Base-by-base conservation (phyloP, 306 rosid species). In the Citrullus colocynthis region DNA sequence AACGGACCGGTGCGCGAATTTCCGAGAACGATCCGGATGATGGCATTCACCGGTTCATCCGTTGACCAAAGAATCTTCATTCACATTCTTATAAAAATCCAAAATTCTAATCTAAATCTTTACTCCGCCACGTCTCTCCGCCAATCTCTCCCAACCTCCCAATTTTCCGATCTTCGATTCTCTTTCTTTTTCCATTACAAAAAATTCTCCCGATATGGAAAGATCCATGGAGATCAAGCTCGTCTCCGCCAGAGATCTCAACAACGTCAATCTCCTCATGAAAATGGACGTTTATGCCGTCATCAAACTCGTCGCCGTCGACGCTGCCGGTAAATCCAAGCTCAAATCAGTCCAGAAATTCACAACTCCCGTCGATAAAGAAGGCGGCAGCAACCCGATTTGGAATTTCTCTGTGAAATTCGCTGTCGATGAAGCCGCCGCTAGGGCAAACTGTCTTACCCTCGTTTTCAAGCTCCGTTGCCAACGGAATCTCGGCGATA, bases 261-360 rank as follows among this genome's bases (percentile, higher is more conserved):
- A 95, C 20, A 80, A 92, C 44, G 96, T 89, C 2, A 92, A 85
- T 51, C 75, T 86, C 32, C 34, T 95, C n/a, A 82, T 89, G 54
- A 90, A 95, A 83, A 92, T 92, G 96, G 88, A 89, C 45, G 96
- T 85, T 0, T 92, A 87, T 87, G 96, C 82, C 39, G 91, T 87
- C 83, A 87, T 89, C 58, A 80, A 87, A 0, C 81, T 94, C 90
- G 12, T 42, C 55, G 34, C 9, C 55, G 1, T 78, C 77, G 97
- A 89, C 52, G 10, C 9, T 36, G 1, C 78, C 77, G 97, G 89
- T 36, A 90, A 91, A 42, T 32, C 83, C 4, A 2, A n/a, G 2
- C 11, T 83, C 2, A 2, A 21, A 2, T 6, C 63, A 9, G 56
- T 44, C 2, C 90, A 85, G 57, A 78, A 28, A 16, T 75, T 78